A percentile compares a stretch with the other conserved stretches of the same genome.
Conservation (phyloP, 2,329 filamentous ascomycete genomes). For the Paraconiothyrium brasiliense region DNA sequence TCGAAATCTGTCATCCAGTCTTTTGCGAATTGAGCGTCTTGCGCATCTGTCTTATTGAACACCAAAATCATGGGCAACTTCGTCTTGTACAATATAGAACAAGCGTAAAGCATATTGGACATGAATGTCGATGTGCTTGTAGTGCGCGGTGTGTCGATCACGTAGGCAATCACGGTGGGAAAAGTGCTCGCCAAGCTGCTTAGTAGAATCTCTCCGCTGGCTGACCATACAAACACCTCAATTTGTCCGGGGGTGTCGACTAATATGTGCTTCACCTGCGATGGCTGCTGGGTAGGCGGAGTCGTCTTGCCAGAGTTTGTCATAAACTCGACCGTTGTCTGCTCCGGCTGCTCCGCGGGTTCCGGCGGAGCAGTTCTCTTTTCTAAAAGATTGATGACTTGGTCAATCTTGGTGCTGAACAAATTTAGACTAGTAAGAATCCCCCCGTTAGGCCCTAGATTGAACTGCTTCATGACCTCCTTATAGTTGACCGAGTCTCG, state of each 20-base stretch:
- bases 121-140: slow-evolving; percentile 96
- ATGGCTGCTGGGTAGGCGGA: slow-evolving; percentile 57
- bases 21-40: slow-evolving; percentile 88
- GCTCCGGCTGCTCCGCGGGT: slow-evolving; percentile 35
- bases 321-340: slow-evolving; percentile 48
- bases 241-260: slow-evolving; percentile 98
- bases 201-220: slow-evolving; percentile 90
- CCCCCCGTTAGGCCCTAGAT: slow-evolving; percentile 94
- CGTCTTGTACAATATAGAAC: slow-evolving; percentile 98
- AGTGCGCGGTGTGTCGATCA: slow-evolving; percentile 95
- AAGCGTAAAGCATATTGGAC: slow-evolving; percentile 99
- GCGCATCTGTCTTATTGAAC: slow-evolving; percentile 98
- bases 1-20: slow-evolving; percentile 99
- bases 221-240: slow-evolving; percentile 98
- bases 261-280: slow-evolving; percentile 78
- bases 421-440: slow-evolving; percentile 96
- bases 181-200: slow-evolving; percentile 93
- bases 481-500: slow-evolving; percentile 99
- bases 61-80: slow-evolving; percentile 98
- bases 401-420: slow-evolving; percentile 97
- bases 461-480: slow-evolving; percentile 99
- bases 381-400: slow-evolving; percentile 88
- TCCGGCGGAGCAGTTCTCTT: slow-evolving; percentile 75
- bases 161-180: slow-evolving; percentile 95
- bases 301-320: slow-evolving; percentile 44